These are phyloP conservation scores for Euryodendron excelsum DNA, from an alignment of 148 eudicot genomes.

Conservation along the genomic window DNA sequence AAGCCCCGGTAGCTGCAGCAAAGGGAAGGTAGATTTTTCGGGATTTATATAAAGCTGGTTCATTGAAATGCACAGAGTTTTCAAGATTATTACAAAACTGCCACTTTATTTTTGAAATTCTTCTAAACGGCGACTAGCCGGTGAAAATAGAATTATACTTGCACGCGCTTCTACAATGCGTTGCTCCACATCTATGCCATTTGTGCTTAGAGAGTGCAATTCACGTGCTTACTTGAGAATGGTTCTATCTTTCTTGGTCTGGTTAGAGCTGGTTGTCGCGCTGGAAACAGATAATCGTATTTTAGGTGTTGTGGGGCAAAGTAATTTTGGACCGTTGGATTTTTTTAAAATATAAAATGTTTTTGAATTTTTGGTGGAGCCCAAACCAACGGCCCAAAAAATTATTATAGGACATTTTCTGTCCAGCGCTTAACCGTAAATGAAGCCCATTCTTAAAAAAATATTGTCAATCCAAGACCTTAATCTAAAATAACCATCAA, in stretches of 20 bases:
- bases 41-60: background rate
- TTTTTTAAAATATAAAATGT: background rate
- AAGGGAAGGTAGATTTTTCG: background rate
- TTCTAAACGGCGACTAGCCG: background rate
- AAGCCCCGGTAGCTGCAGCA: constrained; percentile 29
- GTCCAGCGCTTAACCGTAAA: background rate
- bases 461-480: background rate
- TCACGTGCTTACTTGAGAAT: background rate
- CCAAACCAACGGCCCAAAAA: background rate
- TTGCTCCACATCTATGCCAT: background rate
- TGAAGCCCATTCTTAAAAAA: background rate
- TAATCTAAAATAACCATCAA: too few relatives aligned
- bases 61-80: background rate
- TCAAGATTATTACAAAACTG: background rate
- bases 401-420: background rate
- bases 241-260: background rate
- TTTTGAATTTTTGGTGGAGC: background rate
- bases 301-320: background rate
- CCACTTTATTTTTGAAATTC: background rate
- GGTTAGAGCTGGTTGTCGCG: background rate
- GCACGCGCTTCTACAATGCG: background rate
- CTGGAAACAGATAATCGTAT: too few relatives aligned
- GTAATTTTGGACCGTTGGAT: background rate
- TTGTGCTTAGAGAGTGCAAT: background rate
- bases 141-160: background rate